phyloP scores from a whole-genome alignment of 2,329 filamentous ascomycete species.

The Fusarium sp. region DNA sequence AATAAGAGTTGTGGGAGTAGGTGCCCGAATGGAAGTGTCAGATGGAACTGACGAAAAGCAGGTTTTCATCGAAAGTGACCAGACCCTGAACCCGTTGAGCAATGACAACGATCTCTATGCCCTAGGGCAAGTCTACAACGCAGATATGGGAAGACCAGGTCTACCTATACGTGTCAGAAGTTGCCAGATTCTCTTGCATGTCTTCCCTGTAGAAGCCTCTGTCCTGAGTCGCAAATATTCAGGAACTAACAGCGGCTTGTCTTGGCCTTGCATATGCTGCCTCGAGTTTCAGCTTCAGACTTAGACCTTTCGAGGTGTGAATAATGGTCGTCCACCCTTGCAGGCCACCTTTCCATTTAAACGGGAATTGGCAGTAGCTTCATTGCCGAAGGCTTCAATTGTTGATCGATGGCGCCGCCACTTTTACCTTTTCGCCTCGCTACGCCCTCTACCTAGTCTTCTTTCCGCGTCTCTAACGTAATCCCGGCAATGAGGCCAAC shows the following conservation, averaged over 20 bases:
- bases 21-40: neutral
- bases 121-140: neutral
- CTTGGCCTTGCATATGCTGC: constrained; percentile 2
- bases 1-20: neutral
- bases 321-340: neutral
- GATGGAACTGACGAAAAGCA: neutral
- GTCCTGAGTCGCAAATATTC: neutral
- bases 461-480: neutral
- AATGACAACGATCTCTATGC: neutral
- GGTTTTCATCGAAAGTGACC: neutral
- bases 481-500: too few species aligned
- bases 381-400: constrained; percentile 12
- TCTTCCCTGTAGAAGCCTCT: too few species aligned
- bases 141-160: neutral
- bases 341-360: neutral
- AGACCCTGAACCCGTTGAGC: neutral
- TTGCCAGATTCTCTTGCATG: too few species aligned
- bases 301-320: neutral
- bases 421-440: neutral
- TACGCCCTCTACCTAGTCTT: neutral
- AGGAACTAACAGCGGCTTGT: constrained; percentile 2
- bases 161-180: neutral
- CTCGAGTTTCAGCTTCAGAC: constrained; percentile 16
- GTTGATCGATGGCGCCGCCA: constrained; percentile 32
- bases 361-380: constrained; percentile 17